Conservation (phyloP, 176 grass and related monocot species). For the Zea luxurians region DNA sequence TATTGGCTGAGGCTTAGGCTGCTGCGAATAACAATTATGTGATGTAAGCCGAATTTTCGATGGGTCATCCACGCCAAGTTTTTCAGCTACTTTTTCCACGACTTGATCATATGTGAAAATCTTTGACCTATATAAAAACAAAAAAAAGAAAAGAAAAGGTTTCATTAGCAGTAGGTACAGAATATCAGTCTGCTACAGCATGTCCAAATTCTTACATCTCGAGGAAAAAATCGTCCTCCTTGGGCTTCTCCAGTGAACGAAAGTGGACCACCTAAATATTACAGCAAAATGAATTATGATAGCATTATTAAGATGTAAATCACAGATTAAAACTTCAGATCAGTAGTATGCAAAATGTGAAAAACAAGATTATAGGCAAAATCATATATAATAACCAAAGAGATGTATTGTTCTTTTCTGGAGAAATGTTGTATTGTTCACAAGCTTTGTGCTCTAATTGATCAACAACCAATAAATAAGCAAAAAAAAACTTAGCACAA, state of each 20-base stretch:
- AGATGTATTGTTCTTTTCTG: constrained; percentile 7
- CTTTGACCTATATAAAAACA: constrained; percentile 70
- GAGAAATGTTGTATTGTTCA: constrained; percentile 7
- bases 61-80: constrained; percentile 84
- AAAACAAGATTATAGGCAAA: constrained; percentile 23
- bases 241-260: constrained; percentile 87
- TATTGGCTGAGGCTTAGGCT: constrained; percentile 98
- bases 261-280: constrained; percentile 91
- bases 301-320: constrained; percentile 14
- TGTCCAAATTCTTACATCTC: constrained; percentile 76
- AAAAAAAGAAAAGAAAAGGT: constrained; percentile 36
- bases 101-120: constrained; percentile 90
- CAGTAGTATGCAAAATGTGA: constrained; percentile 21
- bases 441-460: not conserved
- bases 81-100: constrained; percentile 87
- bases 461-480: not conserved
- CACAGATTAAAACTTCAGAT: not conserved
- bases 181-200: constrained; percentile 18
- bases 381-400: constrained; percentile 29
- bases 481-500: not conserved
- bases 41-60: constrained; percentile 97
- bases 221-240: constrained; percentile 90
- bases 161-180: constrained; percentile 8
- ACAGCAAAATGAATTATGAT: constrained; percentile 27
- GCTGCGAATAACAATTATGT: constrained; percentile 98